Percentiles rank a stretch among this genome's conserved stretches.
phyloP scores from a whole-genome alignment of 805 yeast species.

The Kodamaea sagamina region DNA sequence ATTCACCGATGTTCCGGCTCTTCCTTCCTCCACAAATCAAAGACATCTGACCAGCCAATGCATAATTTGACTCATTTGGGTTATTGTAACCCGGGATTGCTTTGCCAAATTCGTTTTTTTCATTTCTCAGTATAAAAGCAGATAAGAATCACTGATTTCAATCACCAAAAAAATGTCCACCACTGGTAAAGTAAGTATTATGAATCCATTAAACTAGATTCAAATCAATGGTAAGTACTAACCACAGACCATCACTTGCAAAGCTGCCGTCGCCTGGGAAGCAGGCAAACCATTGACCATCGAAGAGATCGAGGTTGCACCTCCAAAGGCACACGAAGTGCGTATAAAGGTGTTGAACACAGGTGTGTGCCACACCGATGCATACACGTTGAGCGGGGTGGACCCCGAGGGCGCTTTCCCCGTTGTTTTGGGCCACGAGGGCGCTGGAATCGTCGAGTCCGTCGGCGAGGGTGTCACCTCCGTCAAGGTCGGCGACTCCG shows the following conservation, averaged over 20 bases:
- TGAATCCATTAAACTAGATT: too few relatives aligned
- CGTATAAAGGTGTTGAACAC: slow-evolving; percentile 85
- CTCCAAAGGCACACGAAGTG: slow-evolving; percentile 97
- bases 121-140: neutral
- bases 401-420: slow-evolving; percentile 99
- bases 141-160: neutral
- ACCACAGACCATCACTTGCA: slow-evolving; percentile 68
- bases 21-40: too few relatives aligned
- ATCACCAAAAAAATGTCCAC: slow-evolving; percentile 18
- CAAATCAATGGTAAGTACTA: slow-evolving; percentile 18
- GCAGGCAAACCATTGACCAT: slow-evolving; percentile 80
- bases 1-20: too few relatives aligned
- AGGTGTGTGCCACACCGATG: slow-evolving; percentile 99
- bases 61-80: too few relatives aligned
- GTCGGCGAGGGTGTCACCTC: slow-evolving; percentile 91
- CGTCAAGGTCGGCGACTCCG: slow-evolving; percentile 92
- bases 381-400: slow-evolving; percentile 88
- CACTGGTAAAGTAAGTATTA: slow-evolving; percentile 29
- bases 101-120: neutral
- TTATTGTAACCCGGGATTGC: too few relatives aligned
- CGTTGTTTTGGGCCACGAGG: slow-evolving; percentile 92
- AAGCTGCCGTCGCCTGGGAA: slow-evolving; percentile 98
- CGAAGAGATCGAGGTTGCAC: slow-evolving; percentile 86
- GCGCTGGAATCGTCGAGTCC: slow-evolving; percentile 95
- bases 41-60: too few relatives aligned